Base-by-base conservation (phyloP, 179 eudicot genomes). In the Beta lomatogona region DNA sequence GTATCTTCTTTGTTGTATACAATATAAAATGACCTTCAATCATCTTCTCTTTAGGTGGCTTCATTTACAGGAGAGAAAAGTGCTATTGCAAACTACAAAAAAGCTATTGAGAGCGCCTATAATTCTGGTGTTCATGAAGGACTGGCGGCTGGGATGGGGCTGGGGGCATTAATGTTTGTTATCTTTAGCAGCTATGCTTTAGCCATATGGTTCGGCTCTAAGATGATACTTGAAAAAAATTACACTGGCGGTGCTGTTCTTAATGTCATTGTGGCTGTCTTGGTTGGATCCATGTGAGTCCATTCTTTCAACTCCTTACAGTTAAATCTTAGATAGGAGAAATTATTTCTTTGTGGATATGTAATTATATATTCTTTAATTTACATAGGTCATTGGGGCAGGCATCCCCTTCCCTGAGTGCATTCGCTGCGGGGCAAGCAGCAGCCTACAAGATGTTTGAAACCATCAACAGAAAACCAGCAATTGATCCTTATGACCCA, bases 161-260 rank as follows among this genome's bases (percentile, higher is more conserved):
- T 88, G 60, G 90, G 90, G 57, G 77, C 67, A 21, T 64, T 88
- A 41, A 67, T 78, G 72, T 45, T 82, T n/a, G 81, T 82, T 59
- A 78, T 86, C 25, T 88, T 88, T 50, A 58, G 86, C 46, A 86
- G 81, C 75, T 86, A 86, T 82, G 85, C 84, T 77, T 82, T 88
- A 50, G 88, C 88, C 59, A 80, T 88, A 59, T 88, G 90, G 90
- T 88, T 83, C 75, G 90, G 90, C 36, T 54, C 90, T 7, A 88
- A 21, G 77, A 82, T 88, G 90, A 82, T 88, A 46, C 46, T 88
- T 18, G 68, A 79, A 59, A 70, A 58, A 28, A 53, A 75, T 31
- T 88, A 88, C 67, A 73, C 84, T 9, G 90, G 90, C 44, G 88
- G 90, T 36, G 48, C 78, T 66, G 86, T 88, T 79, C 53, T 88